A percentile compares a stretch with the other conserved stretches of the same genome.
phyloP scores from a whole-genome alignment of 805 yeast species.

The Ogataea degrootiae region DNA sequence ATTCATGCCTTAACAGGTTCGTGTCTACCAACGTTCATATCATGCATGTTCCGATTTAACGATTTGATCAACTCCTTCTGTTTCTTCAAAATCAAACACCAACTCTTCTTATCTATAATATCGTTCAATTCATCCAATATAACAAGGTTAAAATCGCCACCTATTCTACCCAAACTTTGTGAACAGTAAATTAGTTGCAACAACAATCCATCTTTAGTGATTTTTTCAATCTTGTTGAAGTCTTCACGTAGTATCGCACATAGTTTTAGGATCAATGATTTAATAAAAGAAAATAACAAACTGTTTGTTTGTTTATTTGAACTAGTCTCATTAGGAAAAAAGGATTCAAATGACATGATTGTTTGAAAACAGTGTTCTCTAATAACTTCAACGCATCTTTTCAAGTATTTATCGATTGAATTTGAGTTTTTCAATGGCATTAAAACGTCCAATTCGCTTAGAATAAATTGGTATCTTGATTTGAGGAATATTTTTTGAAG shows the following conservation, averaged over 20 bases:
- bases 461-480: conserved; percentile 65
- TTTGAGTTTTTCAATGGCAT: conserved; percentile 50
- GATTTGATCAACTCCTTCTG: conserved; percentile 35
- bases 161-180: conserved; percentile 71
- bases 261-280: conserved; percentile 29
- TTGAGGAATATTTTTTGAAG: conserved; percentile 58
- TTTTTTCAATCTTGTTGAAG: conserved; percentile 32
- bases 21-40: neutral
- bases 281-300: conserved; percentile 35
- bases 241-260: conserved; percentile 28
- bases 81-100: conserved; percentile 39
- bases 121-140: conserved; percentile 36
- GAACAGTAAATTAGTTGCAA: conserved; percentile 85
- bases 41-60: conserved; percentile 6
- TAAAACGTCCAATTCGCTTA: conserved; percentile 53
- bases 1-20: neutral
- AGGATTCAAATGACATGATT: conserved; percentile 57
- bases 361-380: conserved; percentile 81
- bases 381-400: conserved; percentile 75
- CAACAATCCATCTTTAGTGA: conserved; percentile 60
- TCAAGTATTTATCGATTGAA: conserved; percentile 56
- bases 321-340: conserved; percentile 43
- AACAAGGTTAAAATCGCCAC: conserved; percentile 63
- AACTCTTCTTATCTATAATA: conserved; percentile 34
- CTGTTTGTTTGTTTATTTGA: conserved; percentile 16